Percentiles rank a stretch among this genome's conserved stretches.
Evolutionary conservation across 2,329 filamentous ascomycete genomes (phyloP).

Genomic region (Colletotrichum siamense): DNA sequence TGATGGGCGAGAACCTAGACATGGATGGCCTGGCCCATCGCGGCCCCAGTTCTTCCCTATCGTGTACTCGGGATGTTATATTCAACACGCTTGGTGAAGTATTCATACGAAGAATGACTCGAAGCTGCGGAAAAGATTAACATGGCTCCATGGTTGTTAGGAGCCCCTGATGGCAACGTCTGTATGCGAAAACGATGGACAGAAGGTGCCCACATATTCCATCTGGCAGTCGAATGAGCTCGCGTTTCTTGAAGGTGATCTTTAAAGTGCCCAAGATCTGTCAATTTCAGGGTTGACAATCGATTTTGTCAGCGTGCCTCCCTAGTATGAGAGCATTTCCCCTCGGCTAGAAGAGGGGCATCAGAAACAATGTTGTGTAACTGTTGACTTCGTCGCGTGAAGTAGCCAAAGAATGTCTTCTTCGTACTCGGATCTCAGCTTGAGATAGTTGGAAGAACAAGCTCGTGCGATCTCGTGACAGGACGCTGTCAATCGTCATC

Average conservation of each 20-base stretch:
- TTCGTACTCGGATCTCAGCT: neutral
- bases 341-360: neutral
- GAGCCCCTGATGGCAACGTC: neutral
- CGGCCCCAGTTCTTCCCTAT: too few species aligned
- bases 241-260: neutral
- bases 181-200: neutral
- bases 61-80: too few species aligned
- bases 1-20: neutral
- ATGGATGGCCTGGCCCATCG: fast-evolving
- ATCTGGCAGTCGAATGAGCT: neutral
- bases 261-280: neutral
- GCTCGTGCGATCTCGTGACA: neutral
- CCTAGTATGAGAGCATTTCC: neutral
- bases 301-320: neutral
- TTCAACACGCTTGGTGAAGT: too few species aligned
- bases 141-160: fast-evolving
- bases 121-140: fast-evolving
- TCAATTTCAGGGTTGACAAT: neutral
- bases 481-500: fast-evolving
- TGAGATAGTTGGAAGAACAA: neutral
- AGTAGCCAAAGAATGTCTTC: too few species aligned
- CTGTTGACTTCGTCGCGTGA: too few species aligned
- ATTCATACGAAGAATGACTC: neutral
- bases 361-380: too few species aligned
- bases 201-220: fast-evolving